These are phyloP conservation scores for Xylaria flabelliformis DNA, from an alignment of 495 filamentous ascomycete genomes.

Conservation along the genomic window DNA sequence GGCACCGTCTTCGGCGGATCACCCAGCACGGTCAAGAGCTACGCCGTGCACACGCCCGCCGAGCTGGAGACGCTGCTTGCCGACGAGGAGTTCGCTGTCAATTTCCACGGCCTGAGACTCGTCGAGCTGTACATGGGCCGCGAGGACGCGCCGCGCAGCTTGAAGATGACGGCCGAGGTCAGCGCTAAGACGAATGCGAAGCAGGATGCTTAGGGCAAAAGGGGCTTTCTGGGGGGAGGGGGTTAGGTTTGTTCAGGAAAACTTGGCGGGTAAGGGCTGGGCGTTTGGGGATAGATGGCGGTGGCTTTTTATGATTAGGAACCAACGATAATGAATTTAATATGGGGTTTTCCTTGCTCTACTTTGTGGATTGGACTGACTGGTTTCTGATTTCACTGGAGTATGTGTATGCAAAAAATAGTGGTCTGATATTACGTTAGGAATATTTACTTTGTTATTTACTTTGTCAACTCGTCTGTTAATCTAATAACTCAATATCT, in stretches of 20 bases:
- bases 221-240: background rate
- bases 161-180: constrained; percentile 74
- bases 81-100: constrained; percentile 66
- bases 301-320: background rate
- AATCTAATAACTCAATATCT: background rate
- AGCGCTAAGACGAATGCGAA: constrained; percentile 64
- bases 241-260: background rate
- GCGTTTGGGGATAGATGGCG: background rate
- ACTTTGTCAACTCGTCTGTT: background rate
- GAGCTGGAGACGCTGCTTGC: constrained; percentile 72
- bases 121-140: constrained; percentile 88
- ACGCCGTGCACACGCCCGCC: constrained; percentile 72
- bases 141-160: constrained; percentile 75
- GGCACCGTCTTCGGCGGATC: constrained; percentile 70
- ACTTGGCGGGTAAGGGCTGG: background rate
- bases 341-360: background rate
- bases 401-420: background rate
- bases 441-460: background rate
- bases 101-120: constrained; percentile 60
- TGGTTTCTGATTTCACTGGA: background rate
- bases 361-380: background rate
- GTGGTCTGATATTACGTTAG: background rate
- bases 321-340: background rate
- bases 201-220: background rate
- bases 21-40: constrained; percentile 64